Evolutionary conservation across 345 rosid species (phyloP).

Genomic region (Combretum micranthum): DNA sequence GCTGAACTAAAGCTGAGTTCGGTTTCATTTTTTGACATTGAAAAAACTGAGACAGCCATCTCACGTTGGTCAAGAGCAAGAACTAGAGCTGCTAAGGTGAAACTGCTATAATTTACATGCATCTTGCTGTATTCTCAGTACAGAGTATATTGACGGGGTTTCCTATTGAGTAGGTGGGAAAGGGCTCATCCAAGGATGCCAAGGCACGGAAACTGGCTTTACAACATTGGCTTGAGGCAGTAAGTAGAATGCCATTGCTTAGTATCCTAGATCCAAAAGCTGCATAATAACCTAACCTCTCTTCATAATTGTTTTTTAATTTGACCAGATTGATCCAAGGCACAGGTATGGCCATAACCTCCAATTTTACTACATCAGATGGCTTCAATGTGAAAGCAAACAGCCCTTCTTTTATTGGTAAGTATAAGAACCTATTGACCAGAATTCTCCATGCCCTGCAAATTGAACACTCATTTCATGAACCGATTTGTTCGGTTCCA

Average conservation of each 20-base stretch:
- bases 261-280: background rate
- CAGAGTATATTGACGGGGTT: background rate
- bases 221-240: conserved; percentile 98
- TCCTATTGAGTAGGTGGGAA: conserved; percentile 53
- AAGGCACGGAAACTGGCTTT: conserved; percentile 84
- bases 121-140: background rate
- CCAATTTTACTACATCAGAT: conserved; percentile 72
- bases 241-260: conserved; percentile 25
- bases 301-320: conserved; percentile 11
- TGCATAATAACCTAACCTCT: background rate
- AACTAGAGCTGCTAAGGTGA: conserved; percentile 81
- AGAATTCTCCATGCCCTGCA: too few species aligned
- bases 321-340: conserved; percentile 77
- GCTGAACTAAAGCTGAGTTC: conserved; percentile 91
- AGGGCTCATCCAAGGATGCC: conserved; percentile 79
- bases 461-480: too few species aligned
- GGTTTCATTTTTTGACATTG: conserved; percentile 80
- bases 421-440: background rate
- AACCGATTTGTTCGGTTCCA: background rate
- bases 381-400: conserved; percentile 81
- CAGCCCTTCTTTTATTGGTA: conserved; percentile 93
- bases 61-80: conserved; percentile 96
- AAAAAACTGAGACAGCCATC: conserved; percentile 66
- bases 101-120: background rate
- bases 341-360: conserved; percentile 97